Evolutionary conservation across 805 yeast species (phyloP), one percentile per base, ranked within the genome.

Genomic region (Lipomyces chichibuensis): DNA sequence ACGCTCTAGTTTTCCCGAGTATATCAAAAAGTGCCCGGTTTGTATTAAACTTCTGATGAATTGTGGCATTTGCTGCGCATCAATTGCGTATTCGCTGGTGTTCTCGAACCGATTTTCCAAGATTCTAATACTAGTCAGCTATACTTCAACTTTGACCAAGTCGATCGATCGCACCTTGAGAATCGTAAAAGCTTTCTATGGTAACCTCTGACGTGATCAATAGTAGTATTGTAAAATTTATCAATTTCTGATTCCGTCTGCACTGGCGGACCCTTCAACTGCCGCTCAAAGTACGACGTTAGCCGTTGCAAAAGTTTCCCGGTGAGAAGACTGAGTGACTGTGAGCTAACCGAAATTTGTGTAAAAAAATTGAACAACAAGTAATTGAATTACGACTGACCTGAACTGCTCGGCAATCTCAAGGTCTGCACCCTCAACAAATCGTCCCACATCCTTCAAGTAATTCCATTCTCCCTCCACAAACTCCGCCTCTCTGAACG

Each of bases 401-500:
- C 69, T 82, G 65, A 93, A 88, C 73, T 89, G 92, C 70, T 88
- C 88, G 0, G 97, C 95, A 62, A 94, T 87, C 17, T 89, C 87
- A 5, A 86, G 84, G 53, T 95, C 91, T 35, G 96, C 94, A 5
- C 91, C 90, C 54, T 90, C 92, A 35, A 95, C 84, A 72, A 84
- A 88, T 68, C 84, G 85, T 14, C 98, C 97, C 46, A 91, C 83
- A 72, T 87, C 87, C 72, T 85, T 90, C 71, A 95, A 80, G 72
- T 88, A 87, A 37, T 84, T 83, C 93, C 97, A 95, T 56, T 90
- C 90, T 63, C 83, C 85, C 74, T 92, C 96, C 59, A 95, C 80
- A 74, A 90, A 92, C 72, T 94, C 99, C 0, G 97, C 93, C 74
- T 91, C 98, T 74, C 91, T 91, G 77, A 91, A 91, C 0, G 96